A percentile compares a stretch with the other conserved stretches of the same genome.
Conservation (phyloP, 495 filamentous ascomycete genomes). For the Aeminium ludgeri region DNA sequence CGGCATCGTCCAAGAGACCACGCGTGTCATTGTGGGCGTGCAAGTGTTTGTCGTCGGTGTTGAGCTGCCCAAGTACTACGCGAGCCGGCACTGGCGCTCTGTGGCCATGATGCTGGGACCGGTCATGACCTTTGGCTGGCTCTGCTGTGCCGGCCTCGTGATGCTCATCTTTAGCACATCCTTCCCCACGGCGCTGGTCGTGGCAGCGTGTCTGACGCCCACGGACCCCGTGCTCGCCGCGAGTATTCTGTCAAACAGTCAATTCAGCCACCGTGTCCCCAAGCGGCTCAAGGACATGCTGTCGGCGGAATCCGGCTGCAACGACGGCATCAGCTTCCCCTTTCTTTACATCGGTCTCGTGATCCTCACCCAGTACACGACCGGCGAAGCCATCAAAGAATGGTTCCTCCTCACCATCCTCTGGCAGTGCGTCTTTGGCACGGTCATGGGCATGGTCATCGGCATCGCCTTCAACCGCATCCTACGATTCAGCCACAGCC, state of each 20-base stretch:
- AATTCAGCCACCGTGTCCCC: conserved; percentile 30
- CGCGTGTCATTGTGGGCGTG: conserved; percentile 31
- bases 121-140: conserved; percentile 34
- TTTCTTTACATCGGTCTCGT: conserved; percentile 33
- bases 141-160: conserved; percentile 28
- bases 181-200: conserved; percentile 26
- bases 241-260: conserved; percentile 28
- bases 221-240: conserved; percentile 36
- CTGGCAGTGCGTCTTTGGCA: conserved; percentile 32
- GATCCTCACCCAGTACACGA: conserved; percentile 19
- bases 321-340: conserved; percentile 33
- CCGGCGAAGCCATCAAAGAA: conserved; percentile 25
- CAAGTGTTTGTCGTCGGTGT: conserved; percentile 34
- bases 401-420: conserved; percentile 33
- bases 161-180: conserved; percentile 24
- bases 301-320: conserved; percentile 33
- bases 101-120: conserved; percentile 32
- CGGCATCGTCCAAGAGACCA: conserved; percentile 27
- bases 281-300: conserved; percentile 30
- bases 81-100: conserved; percentile 27
- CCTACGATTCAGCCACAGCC: conserved; percentile 24
- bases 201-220: conserved; percentile 34
- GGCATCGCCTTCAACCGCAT: conserved; percentile 26
- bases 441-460: conserved; percentile 26
- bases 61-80: conserved; percentile 31